These are phyloP conservation scores for Globisporangium middletonii DNA, from an alignment of 352 stramenopile genomes.

Conservation along the genomic window DNA sequence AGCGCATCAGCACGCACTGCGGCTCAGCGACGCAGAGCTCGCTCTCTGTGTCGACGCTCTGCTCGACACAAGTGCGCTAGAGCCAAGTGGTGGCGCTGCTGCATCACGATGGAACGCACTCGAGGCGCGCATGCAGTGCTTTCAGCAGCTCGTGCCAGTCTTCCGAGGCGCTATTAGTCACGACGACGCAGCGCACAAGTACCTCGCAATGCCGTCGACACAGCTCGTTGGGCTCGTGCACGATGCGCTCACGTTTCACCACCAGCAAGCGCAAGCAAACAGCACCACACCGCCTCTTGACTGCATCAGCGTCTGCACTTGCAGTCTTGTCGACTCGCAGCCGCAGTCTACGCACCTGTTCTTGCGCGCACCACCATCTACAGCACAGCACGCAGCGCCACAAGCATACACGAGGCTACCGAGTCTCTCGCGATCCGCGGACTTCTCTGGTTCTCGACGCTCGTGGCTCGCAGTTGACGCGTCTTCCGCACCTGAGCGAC, in stretches of 20 bases:
- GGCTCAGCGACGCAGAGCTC: constrained; percentile 11
- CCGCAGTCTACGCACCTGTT: background rate
- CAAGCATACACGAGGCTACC: background rate
- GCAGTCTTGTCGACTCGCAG: background rate
- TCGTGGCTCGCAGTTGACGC: background rate
- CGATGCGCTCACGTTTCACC: constrained; percentile 29
- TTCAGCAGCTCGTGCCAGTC: constrained; percentile 32
- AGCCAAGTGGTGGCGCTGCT: no score
- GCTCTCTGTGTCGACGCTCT: constrained; percentile 11
- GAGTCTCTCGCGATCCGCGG: background rate
- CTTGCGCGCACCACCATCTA: background rate
- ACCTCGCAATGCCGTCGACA: constrained; percentile 26
- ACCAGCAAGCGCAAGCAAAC: constrained; percentile 1
- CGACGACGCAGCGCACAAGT: constrained; percentile 43
- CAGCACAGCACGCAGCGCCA: background rate
- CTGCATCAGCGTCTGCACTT: constrained; percentile 19
- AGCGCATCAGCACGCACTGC: background rate
- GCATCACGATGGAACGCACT: constrained; percentile 16
- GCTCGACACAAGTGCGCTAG: background rate
- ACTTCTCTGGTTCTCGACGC: background rate
- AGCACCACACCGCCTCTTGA: background rate
- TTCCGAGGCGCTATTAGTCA: constrained; percentile 32
- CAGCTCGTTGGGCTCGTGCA: constrained; percentile 36
- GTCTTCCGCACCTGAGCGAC: background rate
- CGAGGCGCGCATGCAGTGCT: constrained; percentile 37